phyloP scores from a whole-genome alignment of 2,329 filamentous ascomycete species.

The Pseudohalonectria lignicola region DNA sequence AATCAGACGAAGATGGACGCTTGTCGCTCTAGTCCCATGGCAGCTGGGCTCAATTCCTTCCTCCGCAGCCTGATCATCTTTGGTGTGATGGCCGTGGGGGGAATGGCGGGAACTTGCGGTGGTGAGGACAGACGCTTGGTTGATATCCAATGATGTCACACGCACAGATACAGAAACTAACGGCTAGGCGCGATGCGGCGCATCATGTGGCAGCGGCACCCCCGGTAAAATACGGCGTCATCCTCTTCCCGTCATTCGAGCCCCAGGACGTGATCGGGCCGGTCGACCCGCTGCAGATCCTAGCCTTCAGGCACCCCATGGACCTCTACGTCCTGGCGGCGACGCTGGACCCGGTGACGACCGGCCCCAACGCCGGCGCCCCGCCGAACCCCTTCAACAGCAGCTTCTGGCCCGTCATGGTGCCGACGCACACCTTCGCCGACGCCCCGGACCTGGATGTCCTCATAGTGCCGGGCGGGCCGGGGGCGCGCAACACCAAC shows the following conservation, averaged over 20 bases:
- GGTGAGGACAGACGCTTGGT: too few relatives aligned
- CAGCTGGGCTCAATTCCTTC: too few relatives aligned
- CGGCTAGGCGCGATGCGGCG: too few relatives aligned
- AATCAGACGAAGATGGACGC: too few relatives aligned
- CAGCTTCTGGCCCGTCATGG: conserved; percentile 13
- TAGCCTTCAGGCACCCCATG: conserved; percentile 22
- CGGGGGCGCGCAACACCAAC: conserved; percentile 30
- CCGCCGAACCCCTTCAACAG: conserved; percentile 20
- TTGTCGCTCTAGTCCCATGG: too few relatives aligned
- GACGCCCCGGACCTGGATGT: conserved; percentile 42
- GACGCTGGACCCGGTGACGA: conserved; percentile 28
- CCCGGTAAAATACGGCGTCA: conserved; percentile 6
- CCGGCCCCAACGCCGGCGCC: conserved; percentile 11
- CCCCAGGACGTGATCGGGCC: conserved; percentile 33
- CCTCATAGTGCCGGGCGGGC: conserved; percentile 55
- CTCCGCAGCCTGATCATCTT: too few relatives aligned
- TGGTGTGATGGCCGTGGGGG: too few relatives aligned
- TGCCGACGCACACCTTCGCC: conserved; percentile 40
- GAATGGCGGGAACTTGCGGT: too few relatives aligned
- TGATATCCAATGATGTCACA: too few relatives aligned
- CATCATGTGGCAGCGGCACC: too few relatives aligned
- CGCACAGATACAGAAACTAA: too few relatives aligned
- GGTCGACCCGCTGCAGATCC: conserved; percentile 30
- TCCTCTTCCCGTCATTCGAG: conserved; percentile 33
- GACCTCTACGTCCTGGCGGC: conserved; percentile 29